Base-by-base conservation (phyloP, 2,329 filamentous ascomycete species). In the Aspergillus eucalypticola region DNA sequence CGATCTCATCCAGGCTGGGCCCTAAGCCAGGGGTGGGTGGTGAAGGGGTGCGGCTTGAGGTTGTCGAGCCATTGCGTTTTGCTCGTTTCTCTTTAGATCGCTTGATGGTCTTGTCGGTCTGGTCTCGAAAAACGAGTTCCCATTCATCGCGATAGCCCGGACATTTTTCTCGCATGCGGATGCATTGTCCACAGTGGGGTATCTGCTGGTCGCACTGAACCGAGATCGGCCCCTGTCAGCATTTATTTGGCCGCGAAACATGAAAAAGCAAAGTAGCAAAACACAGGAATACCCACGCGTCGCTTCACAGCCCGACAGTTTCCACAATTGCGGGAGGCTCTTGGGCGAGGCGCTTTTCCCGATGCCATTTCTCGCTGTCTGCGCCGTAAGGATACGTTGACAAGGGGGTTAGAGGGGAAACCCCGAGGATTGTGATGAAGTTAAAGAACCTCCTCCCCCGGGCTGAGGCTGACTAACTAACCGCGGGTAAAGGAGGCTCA, bases 141-240 rank as follows among this genome's bases (percentile, higher is more conserved):
- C 69, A 73, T 64, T 71, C 67, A 61, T 73, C 70, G 21, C 72
- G 71, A 59, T 74, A 74, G 1, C 71, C 72, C 10, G 64, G 61
- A 52, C 71, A 74, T 44, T 44, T 52, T 51, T 70, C 67, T 8
- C 62, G 63, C 7, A 64, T 44, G 11, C 67, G 69, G 51, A 62
- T 61, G 53, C 72, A 74, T 15, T 71, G 69, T 52, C 67, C 67
- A 51, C 67, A 71, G 15, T 64, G 54, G 38, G 68, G 67, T 41
- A 42, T 10, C 53, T 64, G 61, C 35, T 63, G 58, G 51, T 71
- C 67, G 57, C 69, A 71, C 69, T 71, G 54, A 42, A 15, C 25
- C 13, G 27, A n/a, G 4, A 52, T 32, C 15, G 15, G 17, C 11
- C 7, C 32, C 25, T n/a, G 39, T 60, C n/a, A 61, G 60, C 23